A percentile compares a stretch with the other conserved stretches of the same genome.
These are phyloP conservation scores for Hyphodiscus hymeniophilus DNA, from an alignment of 495 filamentous ascomycete species.

Conservation along the genomic window DNA sequence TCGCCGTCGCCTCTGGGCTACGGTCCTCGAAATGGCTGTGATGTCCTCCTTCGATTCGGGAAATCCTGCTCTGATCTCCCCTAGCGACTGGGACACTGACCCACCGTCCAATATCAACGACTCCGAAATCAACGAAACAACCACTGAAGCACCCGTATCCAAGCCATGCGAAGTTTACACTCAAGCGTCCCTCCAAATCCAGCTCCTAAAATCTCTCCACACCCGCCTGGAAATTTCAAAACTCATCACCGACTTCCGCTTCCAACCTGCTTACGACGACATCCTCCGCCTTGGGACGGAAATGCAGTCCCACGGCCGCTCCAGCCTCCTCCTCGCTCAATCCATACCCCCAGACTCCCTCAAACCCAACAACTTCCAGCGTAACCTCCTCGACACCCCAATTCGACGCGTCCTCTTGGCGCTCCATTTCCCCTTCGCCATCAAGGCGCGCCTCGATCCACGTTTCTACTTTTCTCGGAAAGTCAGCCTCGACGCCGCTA, in stretches of 20 bases:
- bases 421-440: conserved; percentile 33
- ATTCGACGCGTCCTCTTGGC: conserved; percentile 49
- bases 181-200: conserved; percentile 42
- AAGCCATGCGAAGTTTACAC: conserved; percentile 31
- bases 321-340: conserved; percentile 17
- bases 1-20: conserved; percentile 62
- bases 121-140: conserved; percentile 26
- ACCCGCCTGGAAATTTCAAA: conserved; percentile 41
- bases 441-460: conserved; percentile 27
- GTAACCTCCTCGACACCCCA: conserved; percentile 30
- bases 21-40: conserved; percentile 53
- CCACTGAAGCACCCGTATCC: not conserved
- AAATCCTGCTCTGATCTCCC: conserved; percentile 45
- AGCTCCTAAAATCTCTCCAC: conserved; percentile 38
- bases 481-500: conserved; percentile 34
- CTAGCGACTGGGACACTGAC: conserved; percentile 48
- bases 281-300: conserved; percentile 38
- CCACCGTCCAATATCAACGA: conserved; percentile 46
- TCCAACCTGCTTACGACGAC: conserved; percentile 42
- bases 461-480: conserved; percentile 38
- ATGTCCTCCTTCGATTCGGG: conserved; percentile 53
- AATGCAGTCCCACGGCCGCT: conserved; percentile 30
- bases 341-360: not conserved
- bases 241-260: conserved; percentile 40
- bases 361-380: conserved; percentile 12